A percentile compares a stretch with the other conserved stretches of the same genome.
Conservation (phyloP, 129 eudicot genomes). For the Tanacetum coccineum region DNA sequence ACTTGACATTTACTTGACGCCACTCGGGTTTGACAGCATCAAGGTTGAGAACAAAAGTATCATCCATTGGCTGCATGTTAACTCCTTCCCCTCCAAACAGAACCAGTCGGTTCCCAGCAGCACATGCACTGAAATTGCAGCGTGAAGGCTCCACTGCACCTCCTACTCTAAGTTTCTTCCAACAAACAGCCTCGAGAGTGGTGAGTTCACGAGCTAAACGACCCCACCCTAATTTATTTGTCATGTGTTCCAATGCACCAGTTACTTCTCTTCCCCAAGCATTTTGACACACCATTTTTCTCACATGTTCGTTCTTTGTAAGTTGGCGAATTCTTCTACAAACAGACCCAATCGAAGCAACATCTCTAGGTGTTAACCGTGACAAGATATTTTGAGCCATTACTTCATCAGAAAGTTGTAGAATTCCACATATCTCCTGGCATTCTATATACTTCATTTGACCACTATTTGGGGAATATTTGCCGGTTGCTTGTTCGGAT, state of each 20-base stretch:
- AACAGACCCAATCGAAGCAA: slow-evolving; percentile 86
- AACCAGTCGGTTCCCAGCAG: slow-evolving; percentile 86
- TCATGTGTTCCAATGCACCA: slow-evolving; percentile 70
- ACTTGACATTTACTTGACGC: slow-evolving; percentile 68
- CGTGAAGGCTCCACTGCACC: slow-evolving; percentile 92
- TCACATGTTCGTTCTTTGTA: slow-evolving; percentile 78
- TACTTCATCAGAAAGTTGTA: slow-evolving; percentile 87
- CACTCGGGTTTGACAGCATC: slow-evolving; percentile 74
- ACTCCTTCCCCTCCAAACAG: slow-evolving; percentile 93
- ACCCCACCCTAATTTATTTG: slow-evolving; percentile 81
- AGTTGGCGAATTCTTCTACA: slow-evolving; percentile 78
- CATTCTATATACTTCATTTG: slow-evolving; percentile 27
- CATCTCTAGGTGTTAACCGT: slow-evolving; percentile 85
- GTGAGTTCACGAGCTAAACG: slow-evolving; percentile 86
- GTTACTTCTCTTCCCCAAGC: slow-evolving; percentile 97
- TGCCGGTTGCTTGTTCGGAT: slow-evolving; percentile 25
- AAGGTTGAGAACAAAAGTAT: slow-evolving; percentile 83
- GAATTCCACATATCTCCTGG: slow-evolving; percentile 60
- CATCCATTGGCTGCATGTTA: slow-evolving; percentile 98
- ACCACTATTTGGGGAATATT: slow-evolving; percentile 41
- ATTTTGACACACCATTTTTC: slow-evolving; percentile 91
- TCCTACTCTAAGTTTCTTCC: slow-evolving; percentile 80
- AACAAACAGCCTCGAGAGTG: slow-evolving; percentile 84
- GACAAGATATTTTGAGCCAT: slow-evolving; percentile 83
- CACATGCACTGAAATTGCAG: slow-evolving; percentile 90